Percentiles rank a stretch among this genome's conserved stretches.
phyloP scores from a whole-genome alignment of 106 monocot species.

The Apostasia shenzhenica region DNA sequence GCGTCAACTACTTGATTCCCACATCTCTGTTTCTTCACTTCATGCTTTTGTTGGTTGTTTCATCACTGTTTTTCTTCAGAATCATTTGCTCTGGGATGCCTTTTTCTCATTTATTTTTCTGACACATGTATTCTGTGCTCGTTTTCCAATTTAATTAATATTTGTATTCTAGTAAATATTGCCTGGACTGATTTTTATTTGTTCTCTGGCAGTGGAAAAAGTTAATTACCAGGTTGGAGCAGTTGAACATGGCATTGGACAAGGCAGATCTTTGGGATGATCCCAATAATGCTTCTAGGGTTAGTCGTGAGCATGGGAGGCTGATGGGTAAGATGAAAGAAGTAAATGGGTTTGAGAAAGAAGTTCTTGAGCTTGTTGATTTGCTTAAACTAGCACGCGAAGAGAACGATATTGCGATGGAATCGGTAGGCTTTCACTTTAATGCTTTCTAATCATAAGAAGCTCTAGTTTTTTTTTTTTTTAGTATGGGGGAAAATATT shows the following conservation, averaged over 20 bases:
- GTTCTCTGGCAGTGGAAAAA: constrained; percentile 67
- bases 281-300: constrained; percentile 66
- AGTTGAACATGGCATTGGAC: constrained; percentile 49
- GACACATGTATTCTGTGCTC: not conserved
- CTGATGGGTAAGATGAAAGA: constrained; percentile 79
- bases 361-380: constrained; percentile 91
- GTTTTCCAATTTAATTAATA: constrained; percentile 1
- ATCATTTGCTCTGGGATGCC: no score
- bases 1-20: no score
- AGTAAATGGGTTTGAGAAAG: constrained; percentile 68
- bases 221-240: constrained; percentile 47
- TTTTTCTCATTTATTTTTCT: no score
- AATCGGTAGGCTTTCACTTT: constrained; percentile 51
- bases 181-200: constrained; percentile 3
- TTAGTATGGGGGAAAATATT: no score
- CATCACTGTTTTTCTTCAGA: no score
- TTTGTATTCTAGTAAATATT: not conserved
- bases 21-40: no score
- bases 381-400: constrained; percentile 91
- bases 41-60: no score
- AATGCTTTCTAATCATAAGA: constrained; percentile 13
- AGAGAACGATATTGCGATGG: constrained; percentile 75
- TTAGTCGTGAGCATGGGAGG: constrained; percentile 89
- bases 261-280: constrained; percentile 91
- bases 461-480: no score